Evolutionary conservation across 176 grass and related monocot genomes (phyloP), one percentile per base, ranked within the genome.

Genomic region (Olyra latifolia): DNA sequence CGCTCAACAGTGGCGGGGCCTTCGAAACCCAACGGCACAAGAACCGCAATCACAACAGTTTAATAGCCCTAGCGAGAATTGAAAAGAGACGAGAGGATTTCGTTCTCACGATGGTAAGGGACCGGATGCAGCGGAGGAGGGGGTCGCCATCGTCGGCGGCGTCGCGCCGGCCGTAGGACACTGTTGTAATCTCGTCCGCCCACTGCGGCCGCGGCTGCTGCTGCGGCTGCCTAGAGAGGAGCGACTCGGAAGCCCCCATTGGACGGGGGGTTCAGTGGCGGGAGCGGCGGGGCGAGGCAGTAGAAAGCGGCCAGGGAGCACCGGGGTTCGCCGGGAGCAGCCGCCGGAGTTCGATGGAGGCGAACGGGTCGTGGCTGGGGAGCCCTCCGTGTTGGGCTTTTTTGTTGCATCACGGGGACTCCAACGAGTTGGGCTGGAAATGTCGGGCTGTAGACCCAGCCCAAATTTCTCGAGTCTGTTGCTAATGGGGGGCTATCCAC

Each of bases 151-250:
- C 54, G 17, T 82, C 74, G 24, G 72, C 38, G 25, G 40, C 78
- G 60, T 72, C 73, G 55, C 76, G 83, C 82, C 63, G 49, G 74
- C 86, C 87, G 44, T 89, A 77, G 14, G 88, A 91, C 5, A 94
- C 82, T 66, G 83, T 91, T 46, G 92, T 94, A 78, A 94, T 94
- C 88, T 91, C 88, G 22, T 91, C 88, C 20, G 83, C 85, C 82
- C 89, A 94, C 79, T 24, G 88, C 24, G 78, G 63, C 45, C 41
- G 60, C 46, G 52, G 59, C 82, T 85, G 82, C 56, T 63, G 60
- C 14, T 29, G 75, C 62, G 25, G 66, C 41, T 84, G 71, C 69
- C 62, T 78, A 10, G 70, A 72, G 4, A 91, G 86, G 16, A 87
- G 19, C 20, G 88, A 94, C 54, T 94, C 79, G 9, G 83, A 89